Percentiles rank a stretch among this genome's conserved stretches.
Conservation (phyloP, 495 filamentous ascomycete species). For the Stereocaulon alpinum region DNA sequence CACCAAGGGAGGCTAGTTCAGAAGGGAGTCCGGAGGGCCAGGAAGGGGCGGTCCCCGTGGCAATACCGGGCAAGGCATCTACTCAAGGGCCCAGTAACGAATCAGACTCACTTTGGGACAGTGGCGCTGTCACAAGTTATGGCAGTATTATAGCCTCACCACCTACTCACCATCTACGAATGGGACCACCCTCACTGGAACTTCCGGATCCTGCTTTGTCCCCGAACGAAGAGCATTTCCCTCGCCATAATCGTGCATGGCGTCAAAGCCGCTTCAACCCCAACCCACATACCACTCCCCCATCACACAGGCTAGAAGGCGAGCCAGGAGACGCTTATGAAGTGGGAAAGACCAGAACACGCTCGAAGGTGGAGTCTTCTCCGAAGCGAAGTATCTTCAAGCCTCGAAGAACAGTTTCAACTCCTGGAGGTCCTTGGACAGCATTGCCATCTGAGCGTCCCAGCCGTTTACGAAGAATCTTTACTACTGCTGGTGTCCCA, state of each 20-base stretch:
- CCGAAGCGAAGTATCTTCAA: conserved; percentile 26
- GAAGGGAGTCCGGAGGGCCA: conserved; percentile 20
- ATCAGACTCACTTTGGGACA: conserved; percentile 21
- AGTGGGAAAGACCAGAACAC: conserved; percentile 28
- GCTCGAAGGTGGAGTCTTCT: conserved; percentile 22
- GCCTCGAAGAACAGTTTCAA: conserved; percentile 18
- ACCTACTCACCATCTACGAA: conserved; percentile 29
- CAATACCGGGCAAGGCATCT: conserved; percentile 29
- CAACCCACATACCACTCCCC: conserved; percentile 20
- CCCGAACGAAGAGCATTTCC: conserved; percentile 22
- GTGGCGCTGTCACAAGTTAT: conserved; percentile 41
- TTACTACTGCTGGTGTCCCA: conserved; percentile 27
- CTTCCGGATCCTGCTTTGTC: conserved; percentile 66
- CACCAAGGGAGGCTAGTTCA: conserved; percentile 2
- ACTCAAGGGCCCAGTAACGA: conserved; percentile 23
- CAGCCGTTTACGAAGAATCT: conserved; percentile 32
- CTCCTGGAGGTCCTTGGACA: conserved; percentile 16
- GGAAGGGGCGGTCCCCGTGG: conserved; percentile 24
- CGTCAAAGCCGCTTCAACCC: conserved; percentile 19
- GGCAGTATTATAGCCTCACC: conserved; percentile 67
- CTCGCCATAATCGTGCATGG: conserved; percentile 25
- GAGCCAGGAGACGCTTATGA: conserved; percentile 31
- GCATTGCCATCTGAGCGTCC: conserved; percentile 8
- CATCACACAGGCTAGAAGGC: conserved; percentile 12
- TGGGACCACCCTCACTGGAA: conserved; percentile 43